Conservation (phyloP, 1,284 basidiomycete species). For the Somion occarium region DNA sequence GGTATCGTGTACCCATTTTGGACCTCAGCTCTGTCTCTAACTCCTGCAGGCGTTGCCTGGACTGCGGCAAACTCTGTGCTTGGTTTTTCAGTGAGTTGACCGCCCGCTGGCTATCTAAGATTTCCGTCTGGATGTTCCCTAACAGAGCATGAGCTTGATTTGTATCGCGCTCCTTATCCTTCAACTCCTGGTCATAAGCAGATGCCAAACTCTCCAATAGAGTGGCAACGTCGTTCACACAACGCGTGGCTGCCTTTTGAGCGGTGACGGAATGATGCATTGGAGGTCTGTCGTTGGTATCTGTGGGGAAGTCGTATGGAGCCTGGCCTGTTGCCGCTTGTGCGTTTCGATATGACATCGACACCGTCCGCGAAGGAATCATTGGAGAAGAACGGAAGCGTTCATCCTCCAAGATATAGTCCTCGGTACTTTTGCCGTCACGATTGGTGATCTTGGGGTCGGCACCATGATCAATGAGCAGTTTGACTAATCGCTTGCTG, state of each 20-base stretch:
- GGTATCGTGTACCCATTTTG: conserved; percentile 79
- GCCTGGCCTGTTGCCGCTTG: conserved; percentile 44
- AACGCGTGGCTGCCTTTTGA: conserved; percentile 82
- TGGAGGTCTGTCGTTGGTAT: conserved; percentile 45
- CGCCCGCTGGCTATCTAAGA: conserved; percentile 80
- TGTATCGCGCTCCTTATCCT: conserved; percentile 89
- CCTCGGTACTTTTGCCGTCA: conserved; percentile 96
- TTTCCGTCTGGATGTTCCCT: conserved; percentile 87
- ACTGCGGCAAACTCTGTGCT: conserved; percentile 64
- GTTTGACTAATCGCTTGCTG: conserved; percentile 94
- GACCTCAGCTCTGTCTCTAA: conserved; percentile 65
- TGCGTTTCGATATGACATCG: conserved; percentile 66
- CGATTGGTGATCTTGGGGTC: conserved; percentile 95
- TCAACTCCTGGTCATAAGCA: conserved; percentile 92
- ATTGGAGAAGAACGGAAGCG: conserved; percentile 90
- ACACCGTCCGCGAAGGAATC: conserved; percentile 56
- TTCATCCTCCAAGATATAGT: conserved; percentile 99
- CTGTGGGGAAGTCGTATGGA: conserved; percentile 40
- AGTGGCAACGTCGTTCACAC: conserved; percentile 79
- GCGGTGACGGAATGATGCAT: conserved; percentile 87
- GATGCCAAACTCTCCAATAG: conserved; percentile 88
- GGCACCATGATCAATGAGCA: conserved; percentile 94
- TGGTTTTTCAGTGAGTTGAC: conserved; percentile 69
- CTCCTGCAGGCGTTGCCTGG: conserved; percentile 54
- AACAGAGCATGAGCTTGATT: conserved; percentile 88